Evolutionary conservation across 768 basidiomycete species (phyloP).

Genomic region (Infundibulicybe gibba): DNA sequence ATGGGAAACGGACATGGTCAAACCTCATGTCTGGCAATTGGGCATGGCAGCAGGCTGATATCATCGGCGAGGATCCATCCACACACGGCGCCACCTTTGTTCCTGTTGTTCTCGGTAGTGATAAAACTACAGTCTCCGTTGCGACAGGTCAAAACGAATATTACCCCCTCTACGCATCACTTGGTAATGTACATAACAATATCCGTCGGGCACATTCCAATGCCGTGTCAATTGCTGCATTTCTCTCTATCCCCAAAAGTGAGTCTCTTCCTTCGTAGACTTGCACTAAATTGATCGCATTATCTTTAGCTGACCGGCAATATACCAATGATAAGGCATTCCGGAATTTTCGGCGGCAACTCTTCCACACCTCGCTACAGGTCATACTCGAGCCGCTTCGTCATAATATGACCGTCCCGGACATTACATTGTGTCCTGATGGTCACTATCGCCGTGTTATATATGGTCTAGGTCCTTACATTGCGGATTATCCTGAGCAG

Average conservation of each 20-base stretch:
- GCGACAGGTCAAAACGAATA: conserved; percentile 7
- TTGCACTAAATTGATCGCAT: not conserved
- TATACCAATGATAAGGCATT: conserved; percentile 2
- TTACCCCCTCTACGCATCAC: conserved; percentile 11
- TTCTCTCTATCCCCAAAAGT: not conserved
- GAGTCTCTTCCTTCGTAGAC: not conserved
- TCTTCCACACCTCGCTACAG: conserved; percentile 15
- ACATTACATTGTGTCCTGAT: conserved; percentile 15
- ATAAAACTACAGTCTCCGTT: not conserved
- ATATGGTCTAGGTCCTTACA: conserved; percentile 19
- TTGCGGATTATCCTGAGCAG: conserved; percentile 22
- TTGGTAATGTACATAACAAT: conserved; percentile 8
- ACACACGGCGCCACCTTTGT: not conserved
- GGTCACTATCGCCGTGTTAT: conserved; percentile 15
- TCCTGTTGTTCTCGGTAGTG: not conserved
- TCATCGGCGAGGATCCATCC: not conserved
- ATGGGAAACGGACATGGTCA: not conserved
- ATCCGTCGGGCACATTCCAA: not conserved
- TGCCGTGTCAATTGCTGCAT: not conserved
- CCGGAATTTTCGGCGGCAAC: conserved; percentile 7
- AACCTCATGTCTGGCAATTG: not conserved
- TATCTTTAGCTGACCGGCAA: not conserved
- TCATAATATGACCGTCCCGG: conserved; percentile 14
- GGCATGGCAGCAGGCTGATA: not conserved
- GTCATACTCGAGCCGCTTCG: conserved; percentile 9